Evolutionary conservation across 805 yeast genomes (phyloP), one percentile per base, ranked within the genome.

Genomic region (Candida ficus): DNA sequence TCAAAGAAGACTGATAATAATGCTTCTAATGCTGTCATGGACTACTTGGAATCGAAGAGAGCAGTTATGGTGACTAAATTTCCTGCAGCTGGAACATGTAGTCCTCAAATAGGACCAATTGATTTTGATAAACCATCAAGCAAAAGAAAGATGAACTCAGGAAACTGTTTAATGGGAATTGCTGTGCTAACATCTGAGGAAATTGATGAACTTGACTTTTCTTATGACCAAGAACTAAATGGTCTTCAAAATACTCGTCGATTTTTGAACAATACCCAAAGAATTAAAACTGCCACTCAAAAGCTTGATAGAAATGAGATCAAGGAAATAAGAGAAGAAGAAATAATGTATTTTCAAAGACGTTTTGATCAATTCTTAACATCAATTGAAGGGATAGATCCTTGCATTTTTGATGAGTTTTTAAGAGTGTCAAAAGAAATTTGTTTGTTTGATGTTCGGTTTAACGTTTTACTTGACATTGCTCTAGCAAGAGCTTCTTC

Each of bases 41-140:
- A n/a, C n/a, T n/a, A n/a, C n/a, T n/a, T n/a, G n/a, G n/a, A 3
- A 6, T 8, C n/a, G 8, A 20, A 28, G 4, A 26, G 23, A 20
- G 18, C 27, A 16, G 38, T 35, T 5, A 35, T 29, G 38, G 32
- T 29, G 6, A 35, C 38, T 10, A 35, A 35, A 11, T 35, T 35
- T 28, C 38, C 38, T 21, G 38, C 38, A 9, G 38, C 38, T 3
- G 38, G 38, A 14, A 35, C 38, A 22, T 35, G 13, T 7, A 35
- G 38, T 35, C 38, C 38, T 21, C 17, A 18, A 21, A 29, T 35
- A 21, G 4, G 17, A 20, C 38, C 38, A 27, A 7, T 35, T 35
- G 38, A 33, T 14, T 16, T 21, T 33, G 21, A 14, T 21, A 28
- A 27, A 22, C 26, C 13, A 9, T 10, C 19, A 17, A 29, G n/a